Percentiles rank a stretch among this genome's conserved stretches.
Evolutionary conservation across 352 stramenopile genomes (phyloP).

Genomic region (Pythium phragmiticola): DNA sequence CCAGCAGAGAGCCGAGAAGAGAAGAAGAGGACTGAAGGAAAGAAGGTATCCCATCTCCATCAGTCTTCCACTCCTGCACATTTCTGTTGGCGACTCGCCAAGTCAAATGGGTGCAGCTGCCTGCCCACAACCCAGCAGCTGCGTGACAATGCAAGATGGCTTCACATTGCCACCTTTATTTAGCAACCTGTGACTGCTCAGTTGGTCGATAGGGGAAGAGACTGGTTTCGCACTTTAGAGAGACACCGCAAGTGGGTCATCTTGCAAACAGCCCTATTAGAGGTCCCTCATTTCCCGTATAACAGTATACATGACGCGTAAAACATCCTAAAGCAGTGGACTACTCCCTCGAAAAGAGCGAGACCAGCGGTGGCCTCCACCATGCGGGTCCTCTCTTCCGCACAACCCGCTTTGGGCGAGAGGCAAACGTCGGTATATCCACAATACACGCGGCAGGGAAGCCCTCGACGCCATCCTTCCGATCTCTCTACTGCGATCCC

Average conservation of each 20-base stretch:
- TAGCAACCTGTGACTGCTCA: background rate
- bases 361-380: background rate
- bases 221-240: slow-evolving; percentile 9
- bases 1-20: background rate
- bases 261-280: background rate
- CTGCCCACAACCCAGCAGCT: background rate
- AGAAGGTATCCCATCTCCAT: slow-evolving; percentile 18
- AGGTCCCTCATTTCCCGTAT: background rate
- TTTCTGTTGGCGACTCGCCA: background rate
- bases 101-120: background rate
- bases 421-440: background rate
- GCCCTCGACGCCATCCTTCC: background rate
- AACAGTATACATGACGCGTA: background rate
- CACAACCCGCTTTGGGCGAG: too few relatives aligned
- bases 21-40: background rate
- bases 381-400: background rate
- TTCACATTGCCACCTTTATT: slow-evolving; percentile 6
- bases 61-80: background rate
- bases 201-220: slow-evolving; percentile 1
- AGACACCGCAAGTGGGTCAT: background rate
- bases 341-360: slow-evolving; percentile 4
- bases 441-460: background rate
- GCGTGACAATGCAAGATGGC: slow-evolving; percentile 13
- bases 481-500: background rate
- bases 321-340: background rate